Conservation (phyloP, 352 stramenopile species). For the Globisporangium nunn region DNA sequence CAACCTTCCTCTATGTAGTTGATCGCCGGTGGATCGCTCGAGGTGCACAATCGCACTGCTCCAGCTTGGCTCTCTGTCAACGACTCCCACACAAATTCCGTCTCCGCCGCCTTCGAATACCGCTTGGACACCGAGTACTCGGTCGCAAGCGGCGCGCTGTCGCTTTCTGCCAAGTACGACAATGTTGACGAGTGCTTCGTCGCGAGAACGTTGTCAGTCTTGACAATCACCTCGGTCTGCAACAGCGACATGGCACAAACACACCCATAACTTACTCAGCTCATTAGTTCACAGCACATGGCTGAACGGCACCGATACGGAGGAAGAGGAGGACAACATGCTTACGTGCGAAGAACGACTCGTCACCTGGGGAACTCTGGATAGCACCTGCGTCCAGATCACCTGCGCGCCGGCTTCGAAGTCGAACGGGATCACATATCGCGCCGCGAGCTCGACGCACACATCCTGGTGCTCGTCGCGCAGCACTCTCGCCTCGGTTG, state of each 20-base stretch:
- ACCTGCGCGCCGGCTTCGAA: constrained; percentile 14
- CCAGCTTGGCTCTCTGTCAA: constrained; percentile 3
- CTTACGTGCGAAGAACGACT: constrained; percentile 11
- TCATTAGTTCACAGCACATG: neutral
- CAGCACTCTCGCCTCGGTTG: constrained; percentile 19
- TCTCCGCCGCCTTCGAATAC: constrained; percentile 6
- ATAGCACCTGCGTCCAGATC: constrained; percentile 21
- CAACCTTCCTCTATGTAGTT: neutral
- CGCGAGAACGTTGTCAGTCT: constrained; percentile 11
- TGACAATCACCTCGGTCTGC: constrained; percentile 11
- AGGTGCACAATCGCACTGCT: neutral
- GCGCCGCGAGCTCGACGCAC: constrained; percentile 18
- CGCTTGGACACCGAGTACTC: constrained; percentile 20
- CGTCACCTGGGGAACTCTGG: constrained; percentile 23
- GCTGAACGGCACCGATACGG: neutral
- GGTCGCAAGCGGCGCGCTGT: constrained; percentile 2
- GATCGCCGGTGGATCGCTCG: neutral
- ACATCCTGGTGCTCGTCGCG: constrained; percentile 30
- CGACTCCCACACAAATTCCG: constrained; percentile 15
- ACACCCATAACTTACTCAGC: neutral
- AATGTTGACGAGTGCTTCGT: constrained; percentile 2
- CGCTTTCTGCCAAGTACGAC: neutral
- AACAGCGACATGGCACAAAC: neutral
- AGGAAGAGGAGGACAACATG: neutral
- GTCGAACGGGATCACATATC: constrained; percentile 5